Percentiles rank a stretch among this genome's conserved stretches.
Conservation (phyloP, 176 grass and related monocot species). For the Chloris gayana region DNA sequence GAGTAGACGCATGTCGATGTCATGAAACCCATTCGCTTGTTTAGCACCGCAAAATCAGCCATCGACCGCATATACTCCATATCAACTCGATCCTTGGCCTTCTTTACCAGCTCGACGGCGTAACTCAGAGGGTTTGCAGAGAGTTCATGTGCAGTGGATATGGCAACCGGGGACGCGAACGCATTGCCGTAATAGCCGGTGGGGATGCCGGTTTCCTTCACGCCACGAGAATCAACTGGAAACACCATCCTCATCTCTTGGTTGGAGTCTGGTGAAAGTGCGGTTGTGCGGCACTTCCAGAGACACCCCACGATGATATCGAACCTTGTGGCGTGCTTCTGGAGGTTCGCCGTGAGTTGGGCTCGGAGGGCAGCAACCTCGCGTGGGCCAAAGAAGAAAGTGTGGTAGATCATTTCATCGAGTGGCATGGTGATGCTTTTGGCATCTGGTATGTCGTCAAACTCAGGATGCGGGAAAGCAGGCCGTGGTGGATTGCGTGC, state of each 20-base stretch:
- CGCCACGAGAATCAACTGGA: constrained; percentile 67
- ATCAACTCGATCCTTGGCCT: constrained; percentile 65
- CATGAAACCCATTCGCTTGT: constrained; percentile 20
- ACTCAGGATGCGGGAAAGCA: constrained; percentile 65
- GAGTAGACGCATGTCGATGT: constrained; percentile 53
- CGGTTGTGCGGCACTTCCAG: constrained; percentile 76
- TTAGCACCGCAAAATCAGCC: constrained; percentile 70
- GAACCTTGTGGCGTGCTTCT: constrained; percentile 58
- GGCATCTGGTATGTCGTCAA: constrained; percentile 74
- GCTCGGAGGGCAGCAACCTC: constrained; percentile 56
- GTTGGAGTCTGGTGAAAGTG: constrained; percentile 56
- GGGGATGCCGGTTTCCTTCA: constrained; percentile 44
- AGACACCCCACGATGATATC: constrained; percentile 72
- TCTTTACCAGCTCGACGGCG: constrained; percentile 61
- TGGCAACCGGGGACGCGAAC: constrained; percentile 70
- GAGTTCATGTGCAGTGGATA: constrained; percentile 50
- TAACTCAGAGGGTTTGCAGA: constrained; percentile 50
- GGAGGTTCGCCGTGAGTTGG: constrained; percentile 40
- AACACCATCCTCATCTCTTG: constrained; percentile 85
- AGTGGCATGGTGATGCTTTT: constrained; percentile 74
- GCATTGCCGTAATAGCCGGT: constrained; percentile 83
- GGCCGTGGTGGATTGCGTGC: constrained; percentile 55
- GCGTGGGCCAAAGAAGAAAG: constrained; percentile 67
- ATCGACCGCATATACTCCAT: constrained; percentile 29
- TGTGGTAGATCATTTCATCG: constrained; percentile 72